Evolutionary conservation across 2,329 filamentous ascomycete genomes (phyloP).

Genomic region (Gremmenia infestans): DNA sequence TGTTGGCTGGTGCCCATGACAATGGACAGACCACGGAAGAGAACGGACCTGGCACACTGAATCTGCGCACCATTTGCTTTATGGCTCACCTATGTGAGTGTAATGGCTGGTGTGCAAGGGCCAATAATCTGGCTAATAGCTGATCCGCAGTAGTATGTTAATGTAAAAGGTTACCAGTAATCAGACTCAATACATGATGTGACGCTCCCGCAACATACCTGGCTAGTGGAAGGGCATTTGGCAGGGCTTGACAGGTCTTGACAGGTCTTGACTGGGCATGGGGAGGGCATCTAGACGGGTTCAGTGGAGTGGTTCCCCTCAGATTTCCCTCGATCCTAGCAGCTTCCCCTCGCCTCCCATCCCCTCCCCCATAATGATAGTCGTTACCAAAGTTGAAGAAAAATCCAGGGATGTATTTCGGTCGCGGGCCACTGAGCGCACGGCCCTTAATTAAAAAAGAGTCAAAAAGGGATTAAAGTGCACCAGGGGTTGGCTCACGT

Average conservation of each 20-base stretch:
- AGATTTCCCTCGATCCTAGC: neutral
- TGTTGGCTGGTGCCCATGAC: slow-evolving; percentile 23
- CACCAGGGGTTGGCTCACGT: slow-evolving; percentile 9
- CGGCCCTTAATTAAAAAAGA: slow-evolving; percentile 4
- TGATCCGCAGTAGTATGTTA: slow-evolving; percentile 14
- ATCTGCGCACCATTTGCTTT: slow-evolving; percentile 8
- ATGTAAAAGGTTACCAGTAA: slow-evolving; percentile 19
- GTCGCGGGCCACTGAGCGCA: slow-evolving; percentile 9
- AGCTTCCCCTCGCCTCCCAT: neutral
- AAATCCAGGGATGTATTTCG: slow-evolving; percentile 7
- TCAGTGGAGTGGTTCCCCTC: slow-evolving; percentile 12
- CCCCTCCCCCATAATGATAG: slow-evolving; percentile 3
- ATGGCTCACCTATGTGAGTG: slow-evolving; percentile 15
- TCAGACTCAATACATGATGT: slow-evolving; percentile 19
- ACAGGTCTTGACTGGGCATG: neutral
- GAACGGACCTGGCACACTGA: slow-evolving; percentile 8
- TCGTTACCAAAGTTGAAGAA: slow-evolving; percentile 10
- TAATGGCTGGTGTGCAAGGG: slow-evolving; percentile 22
- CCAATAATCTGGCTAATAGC: slow-evolving; percentile 27
- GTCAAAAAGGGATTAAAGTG: neutral
- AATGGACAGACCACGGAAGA: slow-evolving; percentile 16
- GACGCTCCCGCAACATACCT: slow-evolving; percentile 16
- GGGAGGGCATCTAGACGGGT: slow-evolving; percentile 1
- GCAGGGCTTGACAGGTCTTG: neutral
- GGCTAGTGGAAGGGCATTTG: neutral